Conservation (phyloP, 768 basidiomycete species). For the Mycena chlorophos region DNA sequence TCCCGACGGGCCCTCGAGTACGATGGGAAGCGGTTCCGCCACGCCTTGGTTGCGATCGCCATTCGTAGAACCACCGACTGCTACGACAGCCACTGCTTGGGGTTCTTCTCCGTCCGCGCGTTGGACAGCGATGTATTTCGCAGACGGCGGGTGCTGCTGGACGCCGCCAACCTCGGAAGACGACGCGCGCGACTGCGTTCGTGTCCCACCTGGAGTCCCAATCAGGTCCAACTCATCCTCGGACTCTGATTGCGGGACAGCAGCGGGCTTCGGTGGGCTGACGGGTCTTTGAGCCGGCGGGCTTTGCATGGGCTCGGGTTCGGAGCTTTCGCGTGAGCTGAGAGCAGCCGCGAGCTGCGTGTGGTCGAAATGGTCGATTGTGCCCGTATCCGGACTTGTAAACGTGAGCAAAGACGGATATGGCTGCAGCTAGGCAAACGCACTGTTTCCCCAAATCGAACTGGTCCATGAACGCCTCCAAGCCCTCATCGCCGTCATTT, state of each 20-base stretch:
- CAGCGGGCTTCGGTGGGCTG: no score
- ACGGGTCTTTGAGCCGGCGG: constrained; percentile 17
- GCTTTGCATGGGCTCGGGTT: constrained; percentile 9
- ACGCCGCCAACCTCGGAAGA: constrained; percentile 10
- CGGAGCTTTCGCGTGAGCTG: not conserved
- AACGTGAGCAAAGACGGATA: constrained; percentile 8
- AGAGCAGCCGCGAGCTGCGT: not conserved
- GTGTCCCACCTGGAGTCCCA: constrained; percentile 27
- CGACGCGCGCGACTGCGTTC: constrained; percentile 15
- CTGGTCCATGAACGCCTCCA: constrained; percentile 53
- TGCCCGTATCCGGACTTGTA: constrained; percentile 42
- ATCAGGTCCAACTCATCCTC: constrained; percentile 46
- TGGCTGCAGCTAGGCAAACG: constrained; percentile 5
- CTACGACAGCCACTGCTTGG: constrained; percentile 6
- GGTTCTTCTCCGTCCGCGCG: constrained; percentile 13
- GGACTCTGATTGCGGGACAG: constrained; percentile 17
- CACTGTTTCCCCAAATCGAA: constrained; percentile 47
- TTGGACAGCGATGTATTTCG: constrained; percentile 13
- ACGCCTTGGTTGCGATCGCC: constrained; percentile 14
- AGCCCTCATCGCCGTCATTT: constrained; percentile 37
- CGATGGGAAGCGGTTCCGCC: constrained; percentile 11
- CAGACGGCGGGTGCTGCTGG: constrained; percentile 1
- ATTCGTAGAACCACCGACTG: constrained; percentile 13
- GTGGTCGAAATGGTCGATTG: constrained; percentile 39
- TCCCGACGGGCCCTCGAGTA: constrained; percentile 1